Evolutionary conservation across 495 filamentous ascomycete species (phyloP), one percentile per base, ranked within the genome.

Genomic region (Trichoderma orchidacearum): DNA sequence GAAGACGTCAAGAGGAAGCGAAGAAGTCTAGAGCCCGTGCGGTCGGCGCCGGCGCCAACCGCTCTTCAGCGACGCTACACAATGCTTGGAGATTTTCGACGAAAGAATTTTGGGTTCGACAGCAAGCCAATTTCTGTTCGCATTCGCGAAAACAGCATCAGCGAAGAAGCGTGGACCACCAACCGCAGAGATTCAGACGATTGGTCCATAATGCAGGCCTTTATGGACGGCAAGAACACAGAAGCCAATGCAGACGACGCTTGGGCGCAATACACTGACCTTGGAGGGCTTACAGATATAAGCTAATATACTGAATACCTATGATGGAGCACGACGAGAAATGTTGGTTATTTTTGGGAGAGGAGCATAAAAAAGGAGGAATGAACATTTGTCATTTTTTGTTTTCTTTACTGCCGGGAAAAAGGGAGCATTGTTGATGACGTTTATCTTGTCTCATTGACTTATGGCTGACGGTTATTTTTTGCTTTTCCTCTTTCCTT

Each of bases 261-360:
- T 29, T 71, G 64, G 68, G 64, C 63, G 32, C 68, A 68, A 55
- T 70, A 62, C 30, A 59, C 59, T 3, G 62, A 66, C 30, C 60
- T 70, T 2, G 68, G 68, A 13, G 68, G 67, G 4, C 32, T 71
- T 35, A 69, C 54, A 15, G 61, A 67, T 23, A 27, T 64, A 51
- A 30, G 29, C 27, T 48, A 27, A 13, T 17, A 48, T 41, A 41
- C 21, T 23, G 21, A 18, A 48, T 48, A 11, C 41, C 13, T 23
- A 48, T 48, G 41, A 12, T 25, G 23, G 18, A 23, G 41, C 2
- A 25, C 27, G 27, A 48, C 27, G 21, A 28, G 41, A 13, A 17
- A 48, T 48, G n/a, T 35, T 11, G n/a, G n/a, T n/a, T n/a, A n/a
- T n/a, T n/a, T n/a, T 35, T n/a, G 32, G 32, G 8, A n/a, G 41